Percentiles rank a stretch among this genome's conserved stretches.
These are phyloP conservation scores for Stagonosporopsis cucurbitacearum DNA, from an alignment of 2,329 filamentous ascomycete genomes.

Conservation along the genomic window DNA sequence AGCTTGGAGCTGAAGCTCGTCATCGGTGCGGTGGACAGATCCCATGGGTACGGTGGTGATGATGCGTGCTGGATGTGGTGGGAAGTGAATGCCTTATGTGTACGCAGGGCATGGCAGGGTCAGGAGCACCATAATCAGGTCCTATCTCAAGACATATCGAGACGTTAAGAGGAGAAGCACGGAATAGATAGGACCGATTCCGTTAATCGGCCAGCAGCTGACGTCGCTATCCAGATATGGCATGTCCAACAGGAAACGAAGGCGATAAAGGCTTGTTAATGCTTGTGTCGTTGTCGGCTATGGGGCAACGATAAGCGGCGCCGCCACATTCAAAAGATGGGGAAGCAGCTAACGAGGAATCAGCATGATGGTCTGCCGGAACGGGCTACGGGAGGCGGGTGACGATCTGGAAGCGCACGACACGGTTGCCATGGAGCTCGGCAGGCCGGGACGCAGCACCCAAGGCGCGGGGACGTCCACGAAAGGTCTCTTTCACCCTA, in stretches of 20 bases:
- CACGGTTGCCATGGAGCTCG: background rate
- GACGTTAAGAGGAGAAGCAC: constrained; percentile 7
- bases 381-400: background rate
- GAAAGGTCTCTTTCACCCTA: constrained; percentile 7
- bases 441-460: background rate
- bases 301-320: constrained; percentile 4
- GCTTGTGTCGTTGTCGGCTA: constrained; percentile 12
- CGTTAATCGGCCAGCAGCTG: constrained; percentile 4
- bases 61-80: background rate
- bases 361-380: background rate
- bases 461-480: background rate
- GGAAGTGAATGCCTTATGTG: background rate
- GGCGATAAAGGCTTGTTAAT: constrained; percentile 17
- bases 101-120: background rate
- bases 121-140: background rate
- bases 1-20: constrained; percentile 46
- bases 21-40: constrained; percentile 28
- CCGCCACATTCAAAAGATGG: constrained; percentile 3
- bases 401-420: constrained; percentile 4
- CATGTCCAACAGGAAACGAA: constrained; percentile 15
- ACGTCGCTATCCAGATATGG: constrained; percentile 16
- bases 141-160: background rate
- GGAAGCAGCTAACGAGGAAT: constrained; percentile 6
- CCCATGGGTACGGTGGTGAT: constrained; percentile 24
- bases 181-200: constrained; percentile 1